Conservation (phyloP, 495 filamentous ascomycete genomes). For the Immersiella caudata region DNA sequence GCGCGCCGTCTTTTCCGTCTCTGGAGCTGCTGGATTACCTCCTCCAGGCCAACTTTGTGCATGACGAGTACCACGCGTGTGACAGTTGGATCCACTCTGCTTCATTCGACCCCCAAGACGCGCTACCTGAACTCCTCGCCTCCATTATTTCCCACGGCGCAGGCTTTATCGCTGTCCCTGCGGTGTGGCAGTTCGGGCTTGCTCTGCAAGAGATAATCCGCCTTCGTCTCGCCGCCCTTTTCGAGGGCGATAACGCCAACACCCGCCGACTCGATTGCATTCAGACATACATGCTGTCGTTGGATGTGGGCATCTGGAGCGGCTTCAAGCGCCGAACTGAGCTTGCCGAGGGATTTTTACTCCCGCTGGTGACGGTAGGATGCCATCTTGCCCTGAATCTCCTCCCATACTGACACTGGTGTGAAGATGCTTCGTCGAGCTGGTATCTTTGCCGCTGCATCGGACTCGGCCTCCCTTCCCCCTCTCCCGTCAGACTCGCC, state of each 20-base stretch:
- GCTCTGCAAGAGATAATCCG: conserved; percentile 60
- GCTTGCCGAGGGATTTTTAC: conserved; percentile 60
- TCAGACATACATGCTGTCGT: conserved; percentile 52
- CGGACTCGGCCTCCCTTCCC: conserved; percentile 17
- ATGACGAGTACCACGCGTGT: conserved; percentile 23
- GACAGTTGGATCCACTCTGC: conserved; percentile 31
- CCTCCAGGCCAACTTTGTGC: conserved; percentile 27
- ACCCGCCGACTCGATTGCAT: conserved; percentile 56
- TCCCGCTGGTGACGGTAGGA: conserved; percentile 49
- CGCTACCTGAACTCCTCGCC: conserved; percentile 52
- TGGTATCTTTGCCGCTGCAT: conserved; percentile 28
- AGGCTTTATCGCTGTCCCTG: conserved; percentile 48
- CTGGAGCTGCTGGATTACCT: conserved; percentile 32
- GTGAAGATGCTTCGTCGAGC: conserved; percentile 43
- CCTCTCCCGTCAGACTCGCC: conserved; percentile 44
- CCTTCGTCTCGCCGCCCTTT: conserved; percentile 47
- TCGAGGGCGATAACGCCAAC: conserved; percentile 57
- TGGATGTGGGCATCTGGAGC: conserved; percentile 63
- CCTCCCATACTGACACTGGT: not conserved
- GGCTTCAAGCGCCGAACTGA: conserved; percentile 63
- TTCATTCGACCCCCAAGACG: conserved; percentile 24
- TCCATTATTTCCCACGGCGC: conserved; percentile 55
- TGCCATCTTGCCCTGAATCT: not conserved
- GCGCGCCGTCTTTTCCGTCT: conserved; percentile 27
- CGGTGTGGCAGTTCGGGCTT: conserved; percentile 60